Base-by-base conservation (phyloP, 768 basidiomycete species). In the Scleroderma bovista region DNA sequence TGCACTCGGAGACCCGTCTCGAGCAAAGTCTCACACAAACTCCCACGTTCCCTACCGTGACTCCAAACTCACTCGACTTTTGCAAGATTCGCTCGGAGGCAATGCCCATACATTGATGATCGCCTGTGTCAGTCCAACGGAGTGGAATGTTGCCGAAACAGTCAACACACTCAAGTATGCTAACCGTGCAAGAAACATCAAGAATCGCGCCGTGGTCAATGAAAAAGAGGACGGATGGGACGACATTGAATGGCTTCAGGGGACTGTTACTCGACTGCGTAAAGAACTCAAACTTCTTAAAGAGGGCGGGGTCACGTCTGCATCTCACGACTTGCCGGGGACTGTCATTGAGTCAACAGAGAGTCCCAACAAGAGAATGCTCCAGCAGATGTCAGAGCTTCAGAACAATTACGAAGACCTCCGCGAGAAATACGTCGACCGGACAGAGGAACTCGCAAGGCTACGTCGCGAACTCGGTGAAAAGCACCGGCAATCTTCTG, bases 81-180 rank as follows among this genome's bases (percentile, higher is more conserved):
- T 66, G 31, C 65, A 66, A 84, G 94, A 97, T 66, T 95, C 93
- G 10, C 80, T 99, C 11, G 96, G 96, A 33, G 96, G 96, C 40
- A 99, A 98, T 69, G 87, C 95, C 1, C 89, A 95, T 60, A 98
- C 96, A 11, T 83, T 97, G 58, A 99, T 99, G 96, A 92, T 99
- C 55, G 96, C 96, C 16, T 99, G 95, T 65, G 90, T 96, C 53
- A 94, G 92, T 59, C 88, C 92, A 13, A 90, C 92, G 1, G 96
- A 99, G 69, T 95, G 83, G 83, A 99, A 99, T 66, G 79, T 88
- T 2, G 84, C 76, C 52, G 96, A 99, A 70, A 99, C 96, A 0
- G 76, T 97, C 51, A 93, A 92, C 63, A 94, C 92, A 13, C 75
- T 98, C 65, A 96, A 96, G 68, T 99, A 98, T 62, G 96, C 95